Percentiles rank a stretch among this genome's conserved stretches.
phyloP scores from a whole-genome alignment of 495 filamentous ascomycete genomes.

The Hypoxylon cercidicola region DNA sequence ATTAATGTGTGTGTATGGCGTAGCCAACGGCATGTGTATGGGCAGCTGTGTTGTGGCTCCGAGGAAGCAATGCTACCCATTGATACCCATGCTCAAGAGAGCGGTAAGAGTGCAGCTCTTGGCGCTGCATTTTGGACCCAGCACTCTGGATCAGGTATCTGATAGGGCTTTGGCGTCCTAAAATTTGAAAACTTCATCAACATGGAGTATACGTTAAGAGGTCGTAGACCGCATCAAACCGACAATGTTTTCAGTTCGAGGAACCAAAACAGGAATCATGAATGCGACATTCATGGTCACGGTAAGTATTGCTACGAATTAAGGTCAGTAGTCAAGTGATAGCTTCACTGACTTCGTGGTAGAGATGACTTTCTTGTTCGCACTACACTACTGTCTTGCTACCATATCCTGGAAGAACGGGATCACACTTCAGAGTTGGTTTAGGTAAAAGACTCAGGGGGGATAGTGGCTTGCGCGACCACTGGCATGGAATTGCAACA shows the following conservation, averaged over 20 bases:
- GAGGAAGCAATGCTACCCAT: slow-evolving; percentile 10
- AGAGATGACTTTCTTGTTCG: no score
- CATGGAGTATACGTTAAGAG: slow-evolving; percentile 4
- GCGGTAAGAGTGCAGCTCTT: slow-evolving; percentile 17
- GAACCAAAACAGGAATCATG: not conserved
- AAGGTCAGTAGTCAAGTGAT: not conserved
- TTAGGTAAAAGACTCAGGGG: not conserved
- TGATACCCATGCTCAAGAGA: slow-evolving; percentile 6
- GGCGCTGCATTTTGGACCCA: slow-evolving; percentile 12
- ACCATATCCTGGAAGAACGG: slow-evolving; percentile 1
- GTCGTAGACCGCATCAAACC: not conserved
- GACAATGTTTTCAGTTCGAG: not conserved
- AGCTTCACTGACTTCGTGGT: no score
- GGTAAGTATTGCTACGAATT: not conserved
- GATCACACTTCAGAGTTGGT: slow-evolving; percentile 4
- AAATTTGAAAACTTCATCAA: slow-evolving; percentile 8
- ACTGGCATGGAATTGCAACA: slow-evolving; percentile 2
- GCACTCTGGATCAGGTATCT: slow-evolving; percentile 13
- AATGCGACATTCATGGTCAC: slow-evolving; percentile 5
- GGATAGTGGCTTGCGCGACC: slow-evolving; percentile 5
- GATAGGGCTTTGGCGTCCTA: slow-evolving; percentile 25
- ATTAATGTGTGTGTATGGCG: slow-evolving; percentile 17
- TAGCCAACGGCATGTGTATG: slow-evolving; percentile 24
- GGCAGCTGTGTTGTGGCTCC: slow-evolving; percentile 14
- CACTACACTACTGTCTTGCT: no score